Base-by-base conservation (phyloP, 352 stramenopile species). In the Thalassiosira mediterranea region DNA sequence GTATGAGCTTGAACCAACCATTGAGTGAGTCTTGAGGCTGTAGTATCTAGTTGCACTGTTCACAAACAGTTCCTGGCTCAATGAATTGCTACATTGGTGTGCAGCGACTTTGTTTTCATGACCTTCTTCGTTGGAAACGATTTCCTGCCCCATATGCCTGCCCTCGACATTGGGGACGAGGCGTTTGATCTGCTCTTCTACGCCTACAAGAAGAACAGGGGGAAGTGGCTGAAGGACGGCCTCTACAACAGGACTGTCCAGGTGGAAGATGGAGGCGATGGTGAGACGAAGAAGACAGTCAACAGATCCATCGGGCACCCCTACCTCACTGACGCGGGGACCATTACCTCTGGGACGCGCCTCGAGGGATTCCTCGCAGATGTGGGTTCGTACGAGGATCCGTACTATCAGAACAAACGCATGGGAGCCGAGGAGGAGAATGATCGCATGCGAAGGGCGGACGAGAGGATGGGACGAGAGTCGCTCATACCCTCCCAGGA, bases 101-200 rank as follows among this genome's bases (percentile, higher is more conserved):
- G n/a, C n/a, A n/a, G n/a, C 84, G 97, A 99, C 34, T 99, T 99
- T 78, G 97, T 99, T 11, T 94, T 99, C 68, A 89, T 99, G 52
- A 99, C 96, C 48, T 99, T 99, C 79, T 89, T 99, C 59, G 92
- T 99, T 0, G 97, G 97, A 32, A 99, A 99, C 88, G 97, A 99
- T 71, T 99, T 99, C 73, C 94, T 99, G 56, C 97, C 97, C 29
- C 96, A 99, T 76, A 96, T 98, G 69, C 97, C 97, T 52, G 97
- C 96, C 37, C 83, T 99, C 5, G 96, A 99, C 84, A 99, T 99
- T 81, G 96, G 93, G 51, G 97, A 99, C 77, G 93, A 98, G 53
- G 97, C 96, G 4, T 98, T 99, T 69, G 96, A 98, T 48, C 81
- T 98, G 51, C 76, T 99, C 5, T 96, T 96, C 76, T 96, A 59